These are phyloP conservation scores for Myxozyma kluyveri DNA, from an alignment of 805 yeast species.

Conservation along the genomic window DNA sequence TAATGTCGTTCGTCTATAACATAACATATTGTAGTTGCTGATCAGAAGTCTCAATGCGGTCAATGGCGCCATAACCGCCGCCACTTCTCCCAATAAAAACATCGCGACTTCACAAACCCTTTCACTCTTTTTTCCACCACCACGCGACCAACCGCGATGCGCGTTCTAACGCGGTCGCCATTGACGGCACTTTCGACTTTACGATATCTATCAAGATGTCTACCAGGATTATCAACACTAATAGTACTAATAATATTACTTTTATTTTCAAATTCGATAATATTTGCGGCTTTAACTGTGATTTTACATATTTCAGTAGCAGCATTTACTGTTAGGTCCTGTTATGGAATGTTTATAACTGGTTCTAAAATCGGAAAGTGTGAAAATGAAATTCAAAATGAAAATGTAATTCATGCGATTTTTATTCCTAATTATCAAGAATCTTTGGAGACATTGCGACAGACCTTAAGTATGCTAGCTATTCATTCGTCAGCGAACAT, in stretches of 20 bases:
- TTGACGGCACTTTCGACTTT: not conserved
- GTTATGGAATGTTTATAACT: slow-evolving; percentile 24
- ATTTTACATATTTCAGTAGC: slow-evolving; percentile 21
- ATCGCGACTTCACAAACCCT: not conserved
- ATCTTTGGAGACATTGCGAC: slow-evolving; percentile 19
- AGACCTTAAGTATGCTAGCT: slow-evolving; percentile 27
- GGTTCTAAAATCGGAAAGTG: not conserved
- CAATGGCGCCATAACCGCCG: no score
- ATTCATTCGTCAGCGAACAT: slow-evolving; percentile 18
- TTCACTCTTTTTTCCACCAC: not conserved
- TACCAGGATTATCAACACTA: slow-evolving; percentile 19
- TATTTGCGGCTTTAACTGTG: slow-evolving; percentile 13
- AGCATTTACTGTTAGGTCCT: slow-evolving; percentile 22
- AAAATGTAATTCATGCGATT: slow-evolving; percentile 22
- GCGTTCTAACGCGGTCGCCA: not conserved
- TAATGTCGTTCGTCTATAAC: no score
- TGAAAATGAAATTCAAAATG: not conserved
- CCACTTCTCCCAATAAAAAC: no score
- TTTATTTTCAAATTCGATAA: not conserved
- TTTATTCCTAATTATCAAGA: slow-evolving; percentile 28
- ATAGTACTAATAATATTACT: slow-evolving; percentile 3
- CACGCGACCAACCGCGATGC: not conserved
- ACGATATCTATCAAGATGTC: slow-evolving; percentile 6
- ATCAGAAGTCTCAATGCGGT: no score
- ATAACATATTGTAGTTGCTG: no score